A percentile compares a stretch with the other conserved stretches of the same genome.
These are phyloP conservation scores for Serpula lacrymans DNA, from an alignment of 768 basidiomycete genomes.

Conservation along the genomic window DNA sequence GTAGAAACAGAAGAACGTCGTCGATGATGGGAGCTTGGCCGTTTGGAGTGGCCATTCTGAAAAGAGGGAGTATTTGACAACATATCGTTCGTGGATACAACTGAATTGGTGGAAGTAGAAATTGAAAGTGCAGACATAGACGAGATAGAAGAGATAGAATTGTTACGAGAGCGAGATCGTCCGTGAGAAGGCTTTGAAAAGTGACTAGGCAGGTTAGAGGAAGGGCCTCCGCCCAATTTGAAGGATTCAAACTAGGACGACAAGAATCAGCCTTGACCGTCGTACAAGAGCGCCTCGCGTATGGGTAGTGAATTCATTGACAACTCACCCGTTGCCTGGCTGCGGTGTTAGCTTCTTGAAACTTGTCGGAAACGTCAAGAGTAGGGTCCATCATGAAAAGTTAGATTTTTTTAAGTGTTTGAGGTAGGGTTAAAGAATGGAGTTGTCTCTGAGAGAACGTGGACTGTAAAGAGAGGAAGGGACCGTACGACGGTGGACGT, in stretches of 20 bases:
- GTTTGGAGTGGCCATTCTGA: conserved; percentile 39
- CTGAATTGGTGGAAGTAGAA: conserved; percentile 35
- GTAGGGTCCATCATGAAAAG: conserved; percentile 38
- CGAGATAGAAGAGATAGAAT: conserved; percentile 42
- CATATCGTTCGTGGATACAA: conserved; percentile 35
- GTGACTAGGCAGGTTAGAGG: conserved; percentile 35
- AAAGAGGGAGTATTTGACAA: conserved; percentile 31
- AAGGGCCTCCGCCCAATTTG: conserved; percentile 51
- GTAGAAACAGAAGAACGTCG: conserved; percentile 89
- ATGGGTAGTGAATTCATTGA: conserved; percentile 9
- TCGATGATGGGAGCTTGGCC: conserved; percentile 72
- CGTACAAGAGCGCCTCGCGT: conserved; percentile 12
- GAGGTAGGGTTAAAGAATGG: conserved; percentile 29
- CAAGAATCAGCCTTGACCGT: conserved; percentile 2
- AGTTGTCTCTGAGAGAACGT: conserved; percentile 31
- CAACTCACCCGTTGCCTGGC: conserved; percentile 41
- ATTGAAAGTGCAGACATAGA: conserved; percentile 40
- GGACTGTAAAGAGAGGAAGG: conserved; percentile 33
- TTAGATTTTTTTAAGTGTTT: conserved; percentile 19
- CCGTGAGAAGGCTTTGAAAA: conserved; percentile 30
- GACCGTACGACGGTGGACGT: conserved; percentile 24
- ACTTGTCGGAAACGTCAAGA: conserved; percentile 21
- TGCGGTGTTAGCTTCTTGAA: conserved; percentile 27
- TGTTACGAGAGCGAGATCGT: conserved; percentile 67
- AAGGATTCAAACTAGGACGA: conserved; percentile 64